Base-by-base conservation (phyloP, 2,329 filamentous ascomycete species). In the Xylariales sp. region DNA sequence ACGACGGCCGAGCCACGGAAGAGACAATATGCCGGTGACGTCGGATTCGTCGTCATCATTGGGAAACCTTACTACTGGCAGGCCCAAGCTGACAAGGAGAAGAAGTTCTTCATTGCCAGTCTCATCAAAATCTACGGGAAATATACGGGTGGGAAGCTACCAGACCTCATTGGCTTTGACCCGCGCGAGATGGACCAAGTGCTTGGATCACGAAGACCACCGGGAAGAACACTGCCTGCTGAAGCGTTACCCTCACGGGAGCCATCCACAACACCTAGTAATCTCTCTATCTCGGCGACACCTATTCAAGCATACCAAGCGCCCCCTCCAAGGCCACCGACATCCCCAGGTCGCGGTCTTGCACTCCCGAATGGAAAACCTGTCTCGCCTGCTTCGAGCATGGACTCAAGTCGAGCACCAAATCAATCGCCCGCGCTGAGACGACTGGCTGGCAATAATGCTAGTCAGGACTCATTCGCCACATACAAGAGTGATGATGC, bases 31-130 rank as follows among this genome's bases (percentile, higher is more conserved):
- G 91, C 88, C 16, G 83, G 85, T 39, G 83, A 84, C 43, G 80
- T 81, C 32, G 93, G 93, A 12, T 97, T 98, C 58, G 72, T 85
- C 19, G 88, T 97, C 38, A 93, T 84, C 2, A 78, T 98, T 20
- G 84, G 86, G 19, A 98, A 98, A 63, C 86, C 89, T 0, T 98
- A 98, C 65, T 98, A 93, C 63, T 98, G 93, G 93, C 82, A 95
- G 63, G 89, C 93, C 24, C 83, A 88, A 50, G 93, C 88, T 1
- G 78, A 87, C 40, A 96, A 96, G 68, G 93, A 98, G 66, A 97
- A 96, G 72, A 91, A 95, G 60, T 97, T 97, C 67, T 98, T 98
- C 64, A 93, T 98, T 56, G 89, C 87, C 24, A 96, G 90, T 63
- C 68, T 97, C 52, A 81, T 97, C 58, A 98, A 97, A 65, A 96